Conservation (phyloP, 2,329 filamentous ascomycete species). For the Calonectria pauciramosa region DNA sequence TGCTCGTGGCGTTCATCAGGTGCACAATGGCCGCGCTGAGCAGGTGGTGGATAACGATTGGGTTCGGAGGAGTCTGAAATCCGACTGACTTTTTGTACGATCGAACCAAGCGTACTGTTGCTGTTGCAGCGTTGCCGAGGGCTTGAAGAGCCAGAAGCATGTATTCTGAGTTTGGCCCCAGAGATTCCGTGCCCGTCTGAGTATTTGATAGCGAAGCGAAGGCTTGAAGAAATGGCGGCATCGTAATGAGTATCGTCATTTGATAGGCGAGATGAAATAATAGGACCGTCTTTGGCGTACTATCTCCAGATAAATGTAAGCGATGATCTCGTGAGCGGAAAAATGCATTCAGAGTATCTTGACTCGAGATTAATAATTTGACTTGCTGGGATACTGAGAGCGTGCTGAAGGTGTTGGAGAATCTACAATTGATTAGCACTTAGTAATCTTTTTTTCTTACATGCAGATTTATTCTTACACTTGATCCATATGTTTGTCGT, state of each 20-base stretch:
- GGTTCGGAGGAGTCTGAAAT: not conserved
- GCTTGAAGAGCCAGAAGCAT: conserved; percentile 5
- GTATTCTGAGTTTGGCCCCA: not conserved
- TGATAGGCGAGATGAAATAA: conserved; percentile 11
- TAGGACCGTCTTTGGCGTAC: not conserved
- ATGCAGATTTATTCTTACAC: not conserved
- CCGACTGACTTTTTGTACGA: not conserved
- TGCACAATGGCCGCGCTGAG: conserved; percentile 14
- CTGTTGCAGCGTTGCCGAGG: not conserved
- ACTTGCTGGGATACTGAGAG: not conserved
- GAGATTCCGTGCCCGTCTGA: not conserved
- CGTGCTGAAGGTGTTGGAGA: not conserved
- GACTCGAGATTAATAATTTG: not conserved
- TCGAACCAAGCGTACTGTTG: not conserved
- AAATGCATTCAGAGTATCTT: conserved; percentile 5
- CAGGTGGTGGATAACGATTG: conserved; percentile 3
- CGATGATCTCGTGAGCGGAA: conserved; percentile 10
- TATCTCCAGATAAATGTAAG: not conserved
- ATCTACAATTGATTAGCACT: not conserved
- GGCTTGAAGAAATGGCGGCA: conserved; percentile 5
- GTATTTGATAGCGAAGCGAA: not conserved
- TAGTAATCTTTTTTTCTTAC: not conserved
- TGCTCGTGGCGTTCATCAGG: conserved; percentile 12
- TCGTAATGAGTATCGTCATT: conserved; percentile 4
- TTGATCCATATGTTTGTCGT: conserved; percentile 9